These are phyloP conservation scores for Bacterosira constricta DNA, from an alignment of 108 stramenopile genomes.

Conservation along the genomic window DNA sequence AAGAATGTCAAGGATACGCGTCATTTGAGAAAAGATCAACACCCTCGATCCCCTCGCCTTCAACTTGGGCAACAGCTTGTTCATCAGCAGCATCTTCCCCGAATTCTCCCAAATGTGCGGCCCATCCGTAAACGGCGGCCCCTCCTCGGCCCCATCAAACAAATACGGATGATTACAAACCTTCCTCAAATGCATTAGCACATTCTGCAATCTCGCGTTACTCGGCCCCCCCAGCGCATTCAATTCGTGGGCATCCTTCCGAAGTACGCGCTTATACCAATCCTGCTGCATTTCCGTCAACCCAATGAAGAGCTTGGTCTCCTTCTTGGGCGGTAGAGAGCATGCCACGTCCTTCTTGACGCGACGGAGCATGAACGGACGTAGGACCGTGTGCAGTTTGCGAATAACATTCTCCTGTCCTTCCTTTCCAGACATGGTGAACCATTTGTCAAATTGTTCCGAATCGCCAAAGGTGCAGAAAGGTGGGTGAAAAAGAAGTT, in stretches of 20 bases:
- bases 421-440: slow-evolving; percentile 61
- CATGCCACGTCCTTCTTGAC: slow-evolving; percentile 98
- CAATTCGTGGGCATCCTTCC: slow-evolving; percentile 92
- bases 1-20: slow-evolving; percentile 94
- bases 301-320: slow-evolving; percentile 86
- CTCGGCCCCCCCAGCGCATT: slow-evolving; percentile 95
- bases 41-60: slow-evolving; percentile 90
- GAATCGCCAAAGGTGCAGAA: slow-evolving; percentile 94
- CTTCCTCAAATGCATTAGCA: slow-evolving; percentile 98
- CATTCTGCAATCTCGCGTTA: slow-evolving; percentile 90
- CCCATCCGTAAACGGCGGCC: slow-evolving; percentile 96
- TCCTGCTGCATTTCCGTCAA: slow-evolving; percentile 95
- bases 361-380: slow-evolving; percentile 98
- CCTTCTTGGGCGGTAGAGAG: slow-evolving; percentile 95
- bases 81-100: slow-evolving; percentile 91
- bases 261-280: slow-evolving; percentile 92
- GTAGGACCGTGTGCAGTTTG: slow-evolving; percentile 95
- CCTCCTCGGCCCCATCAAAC: slow-evolving; percentile 96
- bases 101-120: slow-evolving; percentile 98
- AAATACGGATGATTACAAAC: slow-evolving; percentile 99
- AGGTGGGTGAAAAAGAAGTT: too few species aligned
- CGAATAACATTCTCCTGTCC: slow-evolving; percentile 90
- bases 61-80: slow-evolving; percentile 96
- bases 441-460: slow-evolving; percentile 97
- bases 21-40: slow-evolving; percentile 98